Evolutionary conservation across 371 early-diverging fungal genomes (phyloP), one percentile per base, ranked within the genome.

Genomic region (Batkoa obscura): DNA sequence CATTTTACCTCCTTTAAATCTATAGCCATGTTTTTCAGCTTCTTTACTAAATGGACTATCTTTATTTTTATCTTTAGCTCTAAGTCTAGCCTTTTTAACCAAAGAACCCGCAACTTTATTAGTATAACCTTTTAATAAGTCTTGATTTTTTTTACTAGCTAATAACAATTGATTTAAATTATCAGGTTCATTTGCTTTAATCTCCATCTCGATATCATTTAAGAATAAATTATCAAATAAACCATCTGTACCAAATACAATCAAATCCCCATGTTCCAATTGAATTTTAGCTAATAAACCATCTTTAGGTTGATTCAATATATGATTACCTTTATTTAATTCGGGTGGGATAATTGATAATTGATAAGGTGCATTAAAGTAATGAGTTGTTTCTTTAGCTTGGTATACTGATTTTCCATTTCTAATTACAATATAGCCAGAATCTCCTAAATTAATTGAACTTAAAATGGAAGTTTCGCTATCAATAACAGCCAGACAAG

Each of bases 311-410:
- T 41, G 59, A 67, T 55, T 73, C 71, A 39, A 72, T 68, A 48
- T 76, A 68, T 35, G 76, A 72, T 58, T 75, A 72, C 12, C 59
- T 59, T 59, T 61, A 64, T 50, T 47, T 38, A 59, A 30, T 31
- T 65, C 68, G 31, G 72, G 71, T 30, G 80, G 80, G 35, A 79
- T 65, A 4, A 81, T 70, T 0, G 80, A 76, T 55, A 81, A 69
- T 64, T 81, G 81, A 62, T 78, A 81, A 34, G 82, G 82, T 61
- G 78, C 79, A 60, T 81, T 81, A 61, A 80, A 81, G 55, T 76
- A 79, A 62, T 81, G 82, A 43, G 80, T 80, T 55, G 79, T 79
- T 46, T 74, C 74, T 4, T 75, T 76, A 34, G 78, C 75, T 56
- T 77, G 77, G 62, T 78, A 79, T 3, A 79, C 67, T 43, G 77